Conservation (phyloP, 1,284 basidiomycete species). For the Schizophyllum amplum region DNA sequence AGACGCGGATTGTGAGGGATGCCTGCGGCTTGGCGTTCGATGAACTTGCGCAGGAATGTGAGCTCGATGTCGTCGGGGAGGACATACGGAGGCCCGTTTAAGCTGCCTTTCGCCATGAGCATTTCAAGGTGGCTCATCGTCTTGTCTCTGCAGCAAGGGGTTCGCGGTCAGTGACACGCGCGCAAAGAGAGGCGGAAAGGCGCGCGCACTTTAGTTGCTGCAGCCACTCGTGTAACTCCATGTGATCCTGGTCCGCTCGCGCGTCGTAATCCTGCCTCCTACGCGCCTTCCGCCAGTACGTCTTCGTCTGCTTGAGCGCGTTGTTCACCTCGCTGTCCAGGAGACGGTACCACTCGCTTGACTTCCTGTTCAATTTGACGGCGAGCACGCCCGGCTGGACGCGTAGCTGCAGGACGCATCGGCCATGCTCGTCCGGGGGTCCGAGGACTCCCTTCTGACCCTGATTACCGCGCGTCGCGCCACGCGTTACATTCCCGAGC, state of each 20-base stretch:
- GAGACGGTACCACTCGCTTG: slow-evolving; percentile 71
- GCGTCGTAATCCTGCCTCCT: slow-evolving; percentile 76
- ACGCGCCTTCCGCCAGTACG: slow-evolving; percentile 70
- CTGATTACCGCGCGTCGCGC: slow-evolving; percentile 76
- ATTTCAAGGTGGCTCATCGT: slow-evolving; percentile 77
- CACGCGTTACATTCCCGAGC: slow-evolving; percentile 72
- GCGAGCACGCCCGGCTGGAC: slow-evolving; percentile 74
- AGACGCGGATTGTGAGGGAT: slow-evolving; percentile 72
- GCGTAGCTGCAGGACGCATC: slow-evolving; percentile 62
- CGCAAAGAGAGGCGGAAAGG: background rate
- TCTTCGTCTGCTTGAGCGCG: slow-evolving; percentile 73
- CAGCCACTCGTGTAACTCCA: slow-evolving; percentile 78
- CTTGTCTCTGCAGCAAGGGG: slow-evolving; percentile 43
- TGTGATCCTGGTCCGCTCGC: slow-evolving; percentile 75
- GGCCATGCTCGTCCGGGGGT: slow-evolving; percentile 59
- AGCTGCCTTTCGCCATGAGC: slow-evolving; percentile 78
- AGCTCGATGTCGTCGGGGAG: slow-evolving; percentile 74
- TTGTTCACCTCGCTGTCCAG: slow-evolving; percentile 69
- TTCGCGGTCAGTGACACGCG: background rate
- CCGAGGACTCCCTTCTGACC: slow-evolving; percentile 71
- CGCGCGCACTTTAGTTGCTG: slow-evolving; percentile 54
- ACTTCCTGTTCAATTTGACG: slow-evolving; percentile 60
- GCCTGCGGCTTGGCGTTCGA: slow-evolving; percentile 63
- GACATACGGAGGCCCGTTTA: slow-evolving; percentile 67
- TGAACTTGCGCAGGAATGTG: slow-evolving; percentile 68